Evolutionary conservation across 2,329 filamentous ascomycete species (phyloP).

Genomic region (Paraphoma sp.): DNA sequence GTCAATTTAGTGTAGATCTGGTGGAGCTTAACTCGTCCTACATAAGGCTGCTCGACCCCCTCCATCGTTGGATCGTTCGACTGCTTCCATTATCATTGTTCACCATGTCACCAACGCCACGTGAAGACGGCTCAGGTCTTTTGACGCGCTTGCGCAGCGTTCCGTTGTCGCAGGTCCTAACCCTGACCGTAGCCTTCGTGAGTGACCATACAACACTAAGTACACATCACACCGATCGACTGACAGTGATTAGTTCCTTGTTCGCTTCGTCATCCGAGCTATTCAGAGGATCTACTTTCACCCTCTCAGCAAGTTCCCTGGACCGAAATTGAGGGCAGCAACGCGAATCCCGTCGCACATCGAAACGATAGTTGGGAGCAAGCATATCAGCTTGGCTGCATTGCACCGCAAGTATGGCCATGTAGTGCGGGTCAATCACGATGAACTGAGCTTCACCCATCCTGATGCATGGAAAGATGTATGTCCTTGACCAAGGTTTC

Average conservation of each 20-base stretch:
- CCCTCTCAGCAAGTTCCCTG: conserved; percentile 49
- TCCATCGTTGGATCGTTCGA: neutral
- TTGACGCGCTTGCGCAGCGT: neutral
- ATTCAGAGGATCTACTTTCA: conserved; percentile 50
- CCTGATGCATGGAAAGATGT: conserved; percentile 44
- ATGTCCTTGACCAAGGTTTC: conserved; percentile 1
- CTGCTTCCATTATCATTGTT: neutral
- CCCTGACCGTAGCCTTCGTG: conserved; percentile 8
- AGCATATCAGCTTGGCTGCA: conserved; percentile 25
- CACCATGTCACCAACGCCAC: conserved; percentile 11
- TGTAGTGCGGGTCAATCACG: conserved; percentile 49
- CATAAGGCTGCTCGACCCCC: neutral
- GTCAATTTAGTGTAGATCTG: neutral
- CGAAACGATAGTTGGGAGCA: conserved; percentile 28
- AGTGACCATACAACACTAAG: neutral
- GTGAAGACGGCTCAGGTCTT: conserved; percentile 1
- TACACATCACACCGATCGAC: too few species aligned
- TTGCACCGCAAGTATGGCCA: conserved; percentile 51
- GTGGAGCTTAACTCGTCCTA: neutral
- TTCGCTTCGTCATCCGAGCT: conserved; percentile 22
- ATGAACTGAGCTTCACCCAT: conserved; percentile 50
- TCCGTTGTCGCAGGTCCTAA: conserved; percentile 8
- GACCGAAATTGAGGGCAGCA: conserved; percentile 47
- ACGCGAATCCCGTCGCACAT: conserved; percentile 44
- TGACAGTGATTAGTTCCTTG: conserved; percentile 8